Conservation (phyloP, 495 filamentous ascomycete genomes). For the Talaromyces stipitatus region DNA sequence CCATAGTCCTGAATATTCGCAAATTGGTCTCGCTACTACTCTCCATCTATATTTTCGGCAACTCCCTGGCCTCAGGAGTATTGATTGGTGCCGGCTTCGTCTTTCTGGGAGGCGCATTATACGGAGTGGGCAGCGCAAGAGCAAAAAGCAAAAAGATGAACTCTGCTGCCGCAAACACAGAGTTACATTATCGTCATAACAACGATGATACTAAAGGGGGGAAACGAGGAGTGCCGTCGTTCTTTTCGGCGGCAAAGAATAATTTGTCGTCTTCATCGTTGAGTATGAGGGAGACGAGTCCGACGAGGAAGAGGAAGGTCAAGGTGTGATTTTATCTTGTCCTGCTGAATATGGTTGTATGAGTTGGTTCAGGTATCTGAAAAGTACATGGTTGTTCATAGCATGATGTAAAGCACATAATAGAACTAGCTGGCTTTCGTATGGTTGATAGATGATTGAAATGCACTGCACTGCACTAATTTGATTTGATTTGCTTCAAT, state of each 20-base stretch:
- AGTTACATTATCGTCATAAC: not conserved
- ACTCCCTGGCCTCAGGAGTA: constrained; percentile 65
- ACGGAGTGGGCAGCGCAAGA: constrained; percentile 65
- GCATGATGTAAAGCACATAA: not conserved
- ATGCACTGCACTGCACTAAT: not conserved
- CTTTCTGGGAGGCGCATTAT: constrained; percentile 80
- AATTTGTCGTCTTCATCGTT: constrained; percentile 2
- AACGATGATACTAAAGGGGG: not conserved
- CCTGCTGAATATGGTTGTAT: not conserved
- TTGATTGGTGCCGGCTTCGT: constrained; percentile 75
- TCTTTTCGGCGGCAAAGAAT: not conserved
- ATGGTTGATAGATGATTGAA: not conserved
- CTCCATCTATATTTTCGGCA: constrained; percentile 91
- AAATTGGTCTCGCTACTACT: constrained; percentile 88
- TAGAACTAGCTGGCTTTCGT: not conserved
- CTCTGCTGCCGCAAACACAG: not conserved
- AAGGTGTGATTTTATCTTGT: not conserved
- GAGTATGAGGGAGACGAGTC: constrained; percentile 4
- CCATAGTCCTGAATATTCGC: constrained; percentile 88
- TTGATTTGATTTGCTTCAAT: not conserved
- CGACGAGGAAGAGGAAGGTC: constrained; percentile 3
- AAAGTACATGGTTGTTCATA: no score
- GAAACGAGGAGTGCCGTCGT: not conserved
- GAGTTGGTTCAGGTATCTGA: not conserved
- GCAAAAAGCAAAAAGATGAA: constrained; percentile 16